Conservation (phyloP, 306 rosid species). For the Trichosanthes cucumerina region DNA sequence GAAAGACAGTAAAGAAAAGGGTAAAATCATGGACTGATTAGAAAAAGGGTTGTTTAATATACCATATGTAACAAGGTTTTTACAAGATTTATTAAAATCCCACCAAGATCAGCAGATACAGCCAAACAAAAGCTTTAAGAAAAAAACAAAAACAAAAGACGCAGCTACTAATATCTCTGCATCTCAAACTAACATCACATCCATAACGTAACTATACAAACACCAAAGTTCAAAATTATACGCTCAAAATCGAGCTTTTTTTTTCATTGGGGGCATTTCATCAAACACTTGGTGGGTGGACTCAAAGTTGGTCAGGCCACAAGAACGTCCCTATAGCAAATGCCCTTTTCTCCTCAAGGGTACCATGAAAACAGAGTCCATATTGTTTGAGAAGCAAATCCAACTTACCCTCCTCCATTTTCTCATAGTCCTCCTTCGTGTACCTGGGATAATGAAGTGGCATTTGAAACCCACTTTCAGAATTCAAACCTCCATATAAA, state of each 20-base stretch:
- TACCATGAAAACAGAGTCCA: constrained; percentile 16
- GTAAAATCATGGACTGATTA: neutral
- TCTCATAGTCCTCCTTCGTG: constrained; percentile 17
- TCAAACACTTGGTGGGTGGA: neutral
- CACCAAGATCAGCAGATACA: constrained; percentile 4
- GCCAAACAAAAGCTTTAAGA: neutral
- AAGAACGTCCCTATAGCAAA: constrained; percentile 20
- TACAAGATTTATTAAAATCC: neutral
- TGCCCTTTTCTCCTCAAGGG: constrained; percentile 16
- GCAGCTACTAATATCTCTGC: neutral
- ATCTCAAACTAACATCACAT: neutral
- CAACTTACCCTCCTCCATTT: constrained; percentile 16
- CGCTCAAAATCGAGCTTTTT: neutral
- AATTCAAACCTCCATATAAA: neutral
- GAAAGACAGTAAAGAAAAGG: neutral
- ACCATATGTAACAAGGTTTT: neutral
- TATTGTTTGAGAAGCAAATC: constrained; percentile 22
- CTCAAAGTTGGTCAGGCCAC: constrained; percentile 17
- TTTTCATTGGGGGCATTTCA: neutral
- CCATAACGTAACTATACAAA: neutral
- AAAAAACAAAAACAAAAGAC: neutral
- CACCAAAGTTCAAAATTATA: neutral
- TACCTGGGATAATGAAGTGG: constrained; percentile 28
- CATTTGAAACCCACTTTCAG: constrained; percentile 17
- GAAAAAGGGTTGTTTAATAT: neutral